Base-by-base conservation (phyloP, 176 grass and related monocot species). In the Alloteropsis semialata region DNA sequence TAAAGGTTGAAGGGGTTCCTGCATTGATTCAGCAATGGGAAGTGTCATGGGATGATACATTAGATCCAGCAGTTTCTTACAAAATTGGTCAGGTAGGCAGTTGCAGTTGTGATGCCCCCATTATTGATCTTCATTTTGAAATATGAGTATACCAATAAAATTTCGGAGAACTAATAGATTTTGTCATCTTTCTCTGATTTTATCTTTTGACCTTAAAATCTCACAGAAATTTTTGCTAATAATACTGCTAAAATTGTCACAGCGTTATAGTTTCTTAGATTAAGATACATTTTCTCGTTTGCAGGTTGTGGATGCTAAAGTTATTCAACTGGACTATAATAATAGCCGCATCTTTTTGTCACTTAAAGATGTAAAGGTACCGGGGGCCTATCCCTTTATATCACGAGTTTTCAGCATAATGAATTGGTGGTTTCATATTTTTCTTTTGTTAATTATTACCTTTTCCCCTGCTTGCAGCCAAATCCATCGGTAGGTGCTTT, bases 1-100 rank as follows among this genome's bases (percentile, higher is more conserved):
- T 34, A 76, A 85, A 99, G 96, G 85, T 99, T 76, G 96, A 93
- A 89, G 96, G 89, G 28, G 85, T 94, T 76, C 81, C 93, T 60
- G 93, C 96, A 71, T 82, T 99, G 68, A 87, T 99, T 88, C 96
- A 92, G 68, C 93, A 93, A 67, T 87, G 87, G 87, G 89, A 99
- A 84, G 87, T 99, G 55, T 88, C 87, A 2, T 99, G 89, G 91
- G 93, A 99, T 88, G 87, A 82, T 28, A 96, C 87, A 58, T 81
- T 99, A 83, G 96, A 99, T 87, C 93, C 93, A 75, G 77, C 90
- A 80, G 87, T 90, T 82, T 96, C 88, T 76, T 93, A 88, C 81
- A 90, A 88, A 88, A 80, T 99, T 82, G 93, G 96, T 77, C 91
- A 96, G 93, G 96, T 96, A 86, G 16, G 4, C 57, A 49, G n/a